Evolutionary conservation across 768 basidiomycete genomes (phyloP).

Genomic region (Butyriboletus loyo): DNA sequence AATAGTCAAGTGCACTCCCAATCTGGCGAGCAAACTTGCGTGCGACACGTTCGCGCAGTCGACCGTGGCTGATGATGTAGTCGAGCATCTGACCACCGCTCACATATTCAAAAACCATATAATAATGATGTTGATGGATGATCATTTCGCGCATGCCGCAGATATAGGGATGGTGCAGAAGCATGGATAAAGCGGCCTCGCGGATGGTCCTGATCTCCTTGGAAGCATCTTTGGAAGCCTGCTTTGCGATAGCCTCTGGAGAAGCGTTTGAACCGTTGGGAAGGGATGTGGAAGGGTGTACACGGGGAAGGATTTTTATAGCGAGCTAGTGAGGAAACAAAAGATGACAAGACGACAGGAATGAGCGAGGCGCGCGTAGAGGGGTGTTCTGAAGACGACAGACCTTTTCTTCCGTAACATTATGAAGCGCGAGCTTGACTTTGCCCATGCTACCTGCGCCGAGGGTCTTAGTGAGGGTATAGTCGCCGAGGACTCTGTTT

Average conservation of each 20-base stretch:
- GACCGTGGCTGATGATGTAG: constrained; percentile 98
- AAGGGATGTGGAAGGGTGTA: constrained; percentile 57
- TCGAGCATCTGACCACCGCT: constrained; percentile 99
- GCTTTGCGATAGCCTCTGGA: constrained; percentile 65
- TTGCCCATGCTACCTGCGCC: constrained; percentile 99
- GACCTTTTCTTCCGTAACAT: constrained; percentile 89
- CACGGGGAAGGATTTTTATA: constrained; percentile 97
- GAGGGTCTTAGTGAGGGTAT: constrained; percentile 93
- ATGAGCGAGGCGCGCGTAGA: constrained; percentile 8
- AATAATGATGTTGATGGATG: constrained; percentile 95
- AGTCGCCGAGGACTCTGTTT: constrained; percentile 80
- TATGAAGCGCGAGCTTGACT: constrained; percentile 93
- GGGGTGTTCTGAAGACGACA: constrained; percentile 22
- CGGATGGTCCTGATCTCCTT: constrained; percentile 96
- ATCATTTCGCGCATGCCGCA: constrained; percentile 99
- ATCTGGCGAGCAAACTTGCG: constrained; percentile 98
- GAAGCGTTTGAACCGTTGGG: constrained; percentile 44
- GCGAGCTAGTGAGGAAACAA: constrained; percentile 60
- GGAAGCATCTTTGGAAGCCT: constrained; percentile 84
- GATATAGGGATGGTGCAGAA: constrained; percentile 97
- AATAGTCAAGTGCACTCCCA: constrained; percentile 93
- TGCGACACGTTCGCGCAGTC: constrained; percentile 91
- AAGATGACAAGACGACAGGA: constrained; percentile 1
- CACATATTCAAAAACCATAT: constrained; percentile 99
- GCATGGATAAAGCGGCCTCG: constrained; percentile 91